Evolutionary conservation across 495 filamentous ascomycete species (phyloP), one percentile per base, ranked within the genome.

Genomic region (Penicillium turbatum): DNA sequence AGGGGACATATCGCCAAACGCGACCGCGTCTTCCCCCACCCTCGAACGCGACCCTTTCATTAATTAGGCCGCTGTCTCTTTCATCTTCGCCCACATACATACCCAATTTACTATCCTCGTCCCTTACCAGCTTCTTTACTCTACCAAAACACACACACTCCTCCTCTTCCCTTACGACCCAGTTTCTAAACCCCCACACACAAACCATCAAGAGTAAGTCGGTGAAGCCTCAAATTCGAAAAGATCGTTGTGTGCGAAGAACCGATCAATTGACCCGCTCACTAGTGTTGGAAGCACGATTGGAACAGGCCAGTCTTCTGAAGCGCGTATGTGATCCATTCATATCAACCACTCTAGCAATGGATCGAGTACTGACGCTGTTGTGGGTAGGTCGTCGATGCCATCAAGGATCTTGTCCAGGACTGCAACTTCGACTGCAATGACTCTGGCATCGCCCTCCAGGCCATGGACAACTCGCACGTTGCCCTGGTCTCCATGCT

Each of bases 341-440:
- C n/a, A 19, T 40, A 12, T 32, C 39, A 43, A 9, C 36, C 6
- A 17, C 13, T 15, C 32, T 40, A 10, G 17, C 42, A 17, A 39
- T 11, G 2, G 11, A 30, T 21, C 38, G 36, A 21, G 5, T 51
- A 35, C 55, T 59, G 19, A 58, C 40, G 3, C 35, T 16, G 4
- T 36, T 43, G 34, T 56, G 31, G 47, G 56, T 62, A 96, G 92
- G 89, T 96, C 58, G 92, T 97, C 72, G 95, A 97, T 72, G 90
- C 93, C 54, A 96, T 99, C 84, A 97, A 96, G 75, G 95, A 99
- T 64, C 85, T 99, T 26, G 93, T 99, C 45, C 93, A 97, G 75
- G 92, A 97, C 77, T 97, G 95, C 83, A 99, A 99, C 77, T 99
- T 99, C 76, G 93, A 99, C 78, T 99, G 95, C 87, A 99, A 97